Percentiles rank a stretch among this genome's conserved stretches.
phyloP scores from a whole-genome alignment of 176 grass and related monocot species.

The Ensete ventricosum region DNA sequence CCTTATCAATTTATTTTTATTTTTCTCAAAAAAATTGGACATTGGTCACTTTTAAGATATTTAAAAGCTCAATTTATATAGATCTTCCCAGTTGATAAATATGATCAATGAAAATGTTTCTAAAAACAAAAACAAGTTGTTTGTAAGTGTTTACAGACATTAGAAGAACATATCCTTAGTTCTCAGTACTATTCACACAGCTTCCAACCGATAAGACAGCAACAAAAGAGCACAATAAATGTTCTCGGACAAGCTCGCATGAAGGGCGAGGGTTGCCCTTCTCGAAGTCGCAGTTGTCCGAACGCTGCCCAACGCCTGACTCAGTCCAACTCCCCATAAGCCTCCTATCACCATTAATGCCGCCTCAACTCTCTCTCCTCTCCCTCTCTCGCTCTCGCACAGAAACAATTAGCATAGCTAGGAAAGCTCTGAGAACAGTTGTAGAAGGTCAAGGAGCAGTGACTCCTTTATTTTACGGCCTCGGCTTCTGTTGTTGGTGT shows the following conservation, averaged over 20 bases:
- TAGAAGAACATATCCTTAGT: too few species aligned
- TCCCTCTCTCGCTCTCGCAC: not conserved
- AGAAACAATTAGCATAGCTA: too few species aligned
- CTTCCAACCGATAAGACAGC: too few species aligned
- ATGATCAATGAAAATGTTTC: too few species aligned
- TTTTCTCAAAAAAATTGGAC: too few species aligned
- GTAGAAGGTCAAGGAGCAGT: not conserved
- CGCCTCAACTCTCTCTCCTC: not conserved
- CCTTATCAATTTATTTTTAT: too few species aligned
- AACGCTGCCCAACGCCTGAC: not conserved
- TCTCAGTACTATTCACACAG: too few species aligned
- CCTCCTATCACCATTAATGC: constrained; percentile 1
- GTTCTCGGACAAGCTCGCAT: not conserved
- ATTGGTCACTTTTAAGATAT: too few species aligned
- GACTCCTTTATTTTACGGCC: not conserved
- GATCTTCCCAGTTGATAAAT: not conserved
- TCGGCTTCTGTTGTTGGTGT: not conserved
- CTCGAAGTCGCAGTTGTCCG: constrained; percentile 21
- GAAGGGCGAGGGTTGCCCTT: constrained; percentile 15
- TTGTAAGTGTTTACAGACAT: too few species aligned
- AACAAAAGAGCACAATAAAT: not conserved
- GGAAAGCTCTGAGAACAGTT: not conserved
- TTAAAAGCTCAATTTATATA: too few species aligned
- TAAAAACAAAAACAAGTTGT: too few species aligned
- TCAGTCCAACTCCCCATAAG: constrained; percentile 9